A percentile compares a stretch with the other conserved stretches of the same genome.
Evolutionary conservation across 2,329 filamentous ascomycete genomes (phyloP).

Genomic region (Lasiodiplodia sp.): DNA sequence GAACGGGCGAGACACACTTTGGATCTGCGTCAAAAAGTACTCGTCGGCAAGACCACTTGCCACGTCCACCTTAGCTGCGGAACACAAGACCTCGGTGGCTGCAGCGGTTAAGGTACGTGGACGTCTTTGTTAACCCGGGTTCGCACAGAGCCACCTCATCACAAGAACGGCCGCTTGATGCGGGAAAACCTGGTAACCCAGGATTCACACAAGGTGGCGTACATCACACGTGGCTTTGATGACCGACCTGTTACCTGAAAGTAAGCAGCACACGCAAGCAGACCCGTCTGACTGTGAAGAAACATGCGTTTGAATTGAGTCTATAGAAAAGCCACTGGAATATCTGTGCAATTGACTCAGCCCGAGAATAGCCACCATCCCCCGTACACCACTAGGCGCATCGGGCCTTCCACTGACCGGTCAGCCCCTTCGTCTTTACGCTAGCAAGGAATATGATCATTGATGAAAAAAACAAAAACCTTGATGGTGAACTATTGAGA

Average conservation of each 20-base stretch:
- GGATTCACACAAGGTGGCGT: neutral
- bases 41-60: neutral
- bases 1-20: neutral
- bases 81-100: constrained; percentile 19
- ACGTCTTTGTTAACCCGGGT: constrained; percentile 12
- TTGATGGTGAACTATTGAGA: neutral
- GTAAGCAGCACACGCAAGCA: constrained; percentile 17
- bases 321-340: constrained; percentile 23
- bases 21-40: neutral
- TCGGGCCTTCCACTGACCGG: neutral
- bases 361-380: constrained; percentile 6
- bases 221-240: constrained; percentile 10
- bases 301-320: constrained; percentile 16
- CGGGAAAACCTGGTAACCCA: neutral
- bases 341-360: constrained; percentile 5
- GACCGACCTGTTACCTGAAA: neutral
- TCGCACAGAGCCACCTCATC: constrained; percentile 18
- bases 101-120: neutral
- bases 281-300: constrained; percentile 15
- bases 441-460: neutral
- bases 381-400: constrained; percentile 17
- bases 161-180: constrained; percentile 6
- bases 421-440: neutral
- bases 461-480: neutral
- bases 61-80: neutral